phyloP scores from a whole-genome alignment of 805 yeast genomes.

The Teunomyces funiuensis region DNA sequence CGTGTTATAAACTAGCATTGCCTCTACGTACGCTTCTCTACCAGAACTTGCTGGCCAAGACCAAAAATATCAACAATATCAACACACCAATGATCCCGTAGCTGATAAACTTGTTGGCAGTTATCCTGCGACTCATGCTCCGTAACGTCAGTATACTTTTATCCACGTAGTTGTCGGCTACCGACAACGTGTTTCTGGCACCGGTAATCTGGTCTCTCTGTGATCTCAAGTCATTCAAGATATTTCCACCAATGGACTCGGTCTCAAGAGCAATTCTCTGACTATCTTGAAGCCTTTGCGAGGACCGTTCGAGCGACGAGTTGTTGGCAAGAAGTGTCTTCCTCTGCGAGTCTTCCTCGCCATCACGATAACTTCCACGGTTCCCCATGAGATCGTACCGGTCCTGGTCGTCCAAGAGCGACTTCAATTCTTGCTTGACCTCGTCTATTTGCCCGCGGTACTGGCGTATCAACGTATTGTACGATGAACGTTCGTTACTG shows the following conservation, averaged over 20 bases:
- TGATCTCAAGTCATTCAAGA: slow-evolving; percentile 81
- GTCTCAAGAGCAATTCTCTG: slow-evolving; percentile 92
- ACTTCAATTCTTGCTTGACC: slow-evolving; percentile 54
- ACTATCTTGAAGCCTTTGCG: slow-evolving; percentile 81
- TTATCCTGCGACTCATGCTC: slow-evolving; percentile 88
- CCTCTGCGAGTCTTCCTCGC: slow-evolving; percentile 64
- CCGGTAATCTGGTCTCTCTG: slow-evolving; percentile 91
- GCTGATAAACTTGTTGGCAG: slow-evolving; percentile 86
- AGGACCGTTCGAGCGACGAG: slow-evolving; percentile 75
- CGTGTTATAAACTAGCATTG: too few relatives aligned
- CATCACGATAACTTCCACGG: slow-evolving; percentile 33
- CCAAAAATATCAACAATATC: slow-evolving; percentile 76
- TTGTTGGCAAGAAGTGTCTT: slow-evolving; percentile 76
- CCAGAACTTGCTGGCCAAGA: slow-evolving; percentile 78
- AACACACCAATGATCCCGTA: slow-evolving; percentile 89
- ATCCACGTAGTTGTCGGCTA: slow-evolving; percentile 93
- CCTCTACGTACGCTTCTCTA: too few relatives aligned
- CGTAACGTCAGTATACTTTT: slow-evolving; percentile 81
- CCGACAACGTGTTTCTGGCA: slow-evolving; percentile 79
- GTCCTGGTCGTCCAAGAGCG: slow-evolving; percentile 67
- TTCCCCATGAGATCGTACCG: slow-evolving; percentile 71
- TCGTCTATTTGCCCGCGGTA: slow-evolving; percentile 60
- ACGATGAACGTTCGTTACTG: slow-evolving; percentile 66
- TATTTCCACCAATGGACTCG: slow-evolving; percentile 86
- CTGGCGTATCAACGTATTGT: slow-evolving; percentile 74